These are phyloP conservation scores for Sporothrix mexicana DNA, from an alignment of 2,329 filamentous ascomycete genomes.

Conservation along the genomic window DNA sequence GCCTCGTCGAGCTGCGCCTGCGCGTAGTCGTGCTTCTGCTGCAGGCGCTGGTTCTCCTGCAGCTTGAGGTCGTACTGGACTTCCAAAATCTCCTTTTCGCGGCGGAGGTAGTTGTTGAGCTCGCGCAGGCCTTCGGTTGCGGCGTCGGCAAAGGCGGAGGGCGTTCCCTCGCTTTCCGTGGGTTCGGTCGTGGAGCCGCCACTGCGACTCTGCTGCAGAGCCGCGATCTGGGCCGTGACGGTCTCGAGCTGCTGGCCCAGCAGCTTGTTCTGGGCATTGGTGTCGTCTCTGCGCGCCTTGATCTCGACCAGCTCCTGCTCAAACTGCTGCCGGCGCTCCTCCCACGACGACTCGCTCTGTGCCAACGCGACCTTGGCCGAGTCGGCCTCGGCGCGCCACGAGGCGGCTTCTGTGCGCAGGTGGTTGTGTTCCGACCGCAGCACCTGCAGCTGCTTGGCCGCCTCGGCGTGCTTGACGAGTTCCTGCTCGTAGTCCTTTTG, in stretches of 20 bases:
- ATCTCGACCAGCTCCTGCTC: conserved; percentile 84
- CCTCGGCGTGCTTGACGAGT: conserved; percentile 91
- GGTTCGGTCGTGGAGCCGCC: too few relatives aligned
- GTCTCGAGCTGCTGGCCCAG: conserved; percentile 88
- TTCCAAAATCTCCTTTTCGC: conserved; percentile 97
- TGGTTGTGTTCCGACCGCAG: conserved; percentile 82
- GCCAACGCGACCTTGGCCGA: conserved; percentile 78
- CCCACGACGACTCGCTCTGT: conserved; percentile 87
- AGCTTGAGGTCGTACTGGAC: conserved; percentile 91
- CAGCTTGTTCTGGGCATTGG: conserved; percentile 86
- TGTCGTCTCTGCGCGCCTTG: conserved; percentile 78
- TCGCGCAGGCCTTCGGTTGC: conserved; percentile 81
- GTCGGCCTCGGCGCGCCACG: conserved; percentile 80
- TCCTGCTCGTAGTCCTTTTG: conserved; percentile 96
- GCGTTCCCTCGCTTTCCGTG: conserved; percentile 60
- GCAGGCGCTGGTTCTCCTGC: conserved; percentile 85
- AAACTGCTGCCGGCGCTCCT: conserved; percentile 77
- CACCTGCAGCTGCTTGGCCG: conserved; percentile 81
- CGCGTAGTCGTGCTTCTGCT: conserved; percentile 87
- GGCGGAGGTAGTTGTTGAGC: conserved; percentile 86
- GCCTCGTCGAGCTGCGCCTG: conserved; percentile 89
- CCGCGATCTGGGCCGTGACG: conserved; percentile 77
- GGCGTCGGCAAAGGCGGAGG: conserved; percentile 59
- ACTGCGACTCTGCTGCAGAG: conserved; percentile 75
- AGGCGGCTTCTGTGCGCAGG: conserved; percentile 77